Conservation (phyloP, 1,284 basidiomycete genomes). For the Farysia itapuensis region DNA sequence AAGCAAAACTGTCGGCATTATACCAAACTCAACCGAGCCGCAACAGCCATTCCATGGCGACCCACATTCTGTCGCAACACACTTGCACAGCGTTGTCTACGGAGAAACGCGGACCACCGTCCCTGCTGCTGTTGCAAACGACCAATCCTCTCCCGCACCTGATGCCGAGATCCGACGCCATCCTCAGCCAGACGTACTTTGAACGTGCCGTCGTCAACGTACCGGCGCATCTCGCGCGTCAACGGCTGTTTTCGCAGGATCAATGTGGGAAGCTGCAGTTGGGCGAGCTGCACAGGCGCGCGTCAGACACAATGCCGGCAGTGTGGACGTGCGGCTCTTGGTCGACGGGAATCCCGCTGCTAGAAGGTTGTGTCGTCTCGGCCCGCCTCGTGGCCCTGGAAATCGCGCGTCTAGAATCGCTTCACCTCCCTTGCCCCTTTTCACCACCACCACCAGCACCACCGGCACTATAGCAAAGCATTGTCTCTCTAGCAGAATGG, state of each 20-base stretch:
- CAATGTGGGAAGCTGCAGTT: background rate
- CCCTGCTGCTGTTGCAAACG: slow-evolving; percentile 42
- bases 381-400: slow-evolving; percentile 5
- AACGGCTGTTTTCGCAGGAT: slow-evolving; percentile 2
- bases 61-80: slow-evolving; percentile 43
- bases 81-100: too few relatives aligned
- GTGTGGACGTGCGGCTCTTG: slow-evolving; percentile 21
- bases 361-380: slow-evolving; percentile 24
- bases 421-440: background rate
- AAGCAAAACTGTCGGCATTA: background rate
- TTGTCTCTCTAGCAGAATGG: too few relatives aligned
- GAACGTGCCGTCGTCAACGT: slow-evolving; percentile 43
- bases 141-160: slow-evolving; percentile 45
- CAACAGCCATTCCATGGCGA: slow-evolving; percentile 46
- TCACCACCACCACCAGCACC: background rate
- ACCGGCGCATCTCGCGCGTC: slow-evolving; percentile 4
- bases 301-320: background rate
- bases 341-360: slow-evolving; percentile 14
- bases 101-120: background rate
- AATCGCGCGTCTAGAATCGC: slow-evolving; percentile 6
- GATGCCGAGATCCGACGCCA: slow-evolving; percentile 7
- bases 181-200: slow-evolving; percentile 36
- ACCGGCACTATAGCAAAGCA: background rate
- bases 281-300: background rate
- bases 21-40: background rate